A percentile compares a stretch with the other conserved stretches of the same genome.
Conservation (phyloP, 306 rosid species). For the Crotalaria pallida region DNA sequence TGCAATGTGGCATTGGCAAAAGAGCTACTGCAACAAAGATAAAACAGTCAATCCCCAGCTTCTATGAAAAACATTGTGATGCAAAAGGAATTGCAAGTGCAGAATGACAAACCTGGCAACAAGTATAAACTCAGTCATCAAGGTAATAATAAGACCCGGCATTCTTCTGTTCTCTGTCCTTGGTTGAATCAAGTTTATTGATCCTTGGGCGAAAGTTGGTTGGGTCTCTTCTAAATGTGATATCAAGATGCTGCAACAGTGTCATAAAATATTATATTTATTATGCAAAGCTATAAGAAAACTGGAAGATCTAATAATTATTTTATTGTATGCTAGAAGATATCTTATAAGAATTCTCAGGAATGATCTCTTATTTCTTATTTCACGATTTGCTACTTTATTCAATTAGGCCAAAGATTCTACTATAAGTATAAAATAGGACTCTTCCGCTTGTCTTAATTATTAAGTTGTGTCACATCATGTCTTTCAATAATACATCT, state of each 20-base stretch:
- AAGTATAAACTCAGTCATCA: constrained; percentile 23
- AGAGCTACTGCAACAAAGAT: constrained; percentile 29
- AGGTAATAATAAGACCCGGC: constrained; percentile 64
- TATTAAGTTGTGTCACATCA: too few relatives aligned
- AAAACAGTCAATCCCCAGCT: neutral
- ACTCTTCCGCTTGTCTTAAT: too few relatives aligned
- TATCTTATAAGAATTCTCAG: too few relatives aligned
- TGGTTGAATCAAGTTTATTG: constrained; percentile 82
- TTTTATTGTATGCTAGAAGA: too few relatives aligned
- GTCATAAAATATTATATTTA: neutral
- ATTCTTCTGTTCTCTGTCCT: constrained; percentile 84
- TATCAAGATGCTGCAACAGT: constrained; percentile 75
- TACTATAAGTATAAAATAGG: too few relatives aligned
- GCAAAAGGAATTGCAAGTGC: neutral
- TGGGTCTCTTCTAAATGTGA: constrained; percentile 95
- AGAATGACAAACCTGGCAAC: constrained; percentile 24
- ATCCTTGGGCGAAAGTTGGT: constrained; percentile 91
- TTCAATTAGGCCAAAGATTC: too few relatives aligned
- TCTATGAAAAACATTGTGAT: neutral
- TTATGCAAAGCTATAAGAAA: neutral
- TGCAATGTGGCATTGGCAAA: constrained; percentile 4
- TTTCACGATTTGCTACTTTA: too few relatives aligned
- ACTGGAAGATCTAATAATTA: too few relatives aligned
- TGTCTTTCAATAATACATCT: constrained; percentile 22
- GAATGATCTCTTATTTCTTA: too few relatives aligned